phyloP scores from a whole-genome alignment of 371 early-diverging fungal species.

The Mucor sp. region DNA sequence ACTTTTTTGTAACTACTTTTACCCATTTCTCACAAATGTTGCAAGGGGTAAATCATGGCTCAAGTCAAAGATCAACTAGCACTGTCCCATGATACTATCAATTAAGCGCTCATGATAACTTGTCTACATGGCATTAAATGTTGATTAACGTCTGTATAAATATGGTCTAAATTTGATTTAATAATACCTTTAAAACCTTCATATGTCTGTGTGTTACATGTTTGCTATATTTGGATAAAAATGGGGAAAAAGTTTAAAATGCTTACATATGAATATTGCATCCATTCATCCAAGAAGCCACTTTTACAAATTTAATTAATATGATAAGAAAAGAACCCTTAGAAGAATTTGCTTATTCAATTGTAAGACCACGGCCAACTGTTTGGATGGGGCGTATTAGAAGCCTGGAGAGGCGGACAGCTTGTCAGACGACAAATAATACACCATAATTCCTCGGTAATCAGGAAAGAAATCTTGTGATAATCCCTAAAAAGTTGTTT shows the following conservation, averaged over 20 bases:
- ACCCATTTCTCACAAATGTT: not conserved
- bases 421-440: not conserved
- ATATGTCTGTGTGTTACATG: constrained; percentile 6
- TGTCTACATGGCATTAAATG: not conserved
- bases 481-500: not conserved
- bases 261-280: constrained; percentile 5
- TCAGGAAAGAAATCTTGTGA: not conserved
- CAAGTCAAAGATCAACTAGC: not conserved
- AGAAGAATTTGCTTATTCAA: not conserved
- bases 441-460: not conserved
- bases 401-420: too few relatives aligned
- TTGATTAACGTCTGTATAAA: not conserved
- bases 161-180: not conserved
- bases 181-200: not conserved
- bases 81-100: too few relatives aligned
- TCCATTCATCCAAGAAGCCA: not conserved
- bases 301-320: not conserved
- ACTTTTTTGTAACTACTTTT: not conserved
- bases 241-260: constrained; percentile 7
- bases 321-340: not conserved
- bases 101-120: too few relatives aligned
- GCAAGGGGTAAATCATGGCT: not conserved
- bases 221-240: not conserved
- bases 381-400: too few relatives aligned
- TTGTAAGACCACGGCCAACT: not conserved